These are phyloP conservation scores for Exophiala sp. DNA, from an alignment of 2,329 filamentous ascomycete genomes.

Conservation along the genomic window DNA sequence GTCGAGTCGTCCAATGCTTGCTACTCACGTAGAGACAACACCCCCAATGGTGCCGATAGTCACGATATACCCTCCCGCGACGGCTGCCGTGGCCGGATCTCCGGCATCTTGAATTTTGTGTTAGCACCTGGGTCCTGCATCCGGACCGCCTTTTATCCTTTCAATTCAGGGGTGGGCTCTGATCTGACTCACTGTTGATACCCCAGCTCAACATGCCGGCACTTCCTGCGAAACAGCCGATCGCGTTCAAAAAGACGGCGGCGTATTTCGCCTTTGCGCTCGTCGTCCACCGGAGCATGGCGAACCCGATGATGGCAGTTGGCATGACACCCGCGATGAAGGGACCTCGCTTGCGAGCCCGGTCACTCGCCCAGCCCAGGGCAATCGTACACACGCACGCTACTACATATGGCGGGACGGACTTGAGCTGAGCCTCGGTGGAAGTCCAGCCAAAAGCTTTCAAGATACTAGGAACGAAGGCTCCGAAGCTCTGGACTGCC, in stretches of 20 bases:
- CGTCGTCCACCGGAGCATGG: slow-evolving; percentile 40
- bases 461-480: slow-evolving; percentile 37
- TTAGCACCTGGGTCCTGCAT: too few relatives aligned
- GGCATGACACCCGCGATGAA: slow-evolving; percentile 65
- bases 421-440: slow-evolving; percentile 62
- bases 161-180: too few relatives aligned
- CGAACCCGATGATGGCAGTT: slow-evolving; percentile 62
- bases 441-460: slow-evolving; percentile 38
- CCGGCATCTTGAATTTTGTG: too few relatives aligned
- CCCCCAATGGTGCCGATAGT: slow-evolving; percentile 73
- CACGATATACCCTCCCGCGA: slow-evolving; percentile 70
- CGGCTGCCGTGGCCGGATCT: slow-evolving; percentile 42
- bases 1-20: too few relatives aligned
- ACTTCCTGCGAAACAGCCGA: slow-evolving; percentile 80
- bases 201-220: slow-evolving; percentile 80
- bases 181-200: slow-evolving; percentile 60
- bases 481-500: slow-evolving; percentile 39
- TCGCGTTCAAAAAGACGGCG: slow-evolving; percentile 72
- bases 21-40: slow-evolving; percentile 66
- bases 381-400: slow-evolving; percentile 63
- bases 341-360: slow-evolving; percentile 66
- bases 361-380: slow-evolving; percentile 70
- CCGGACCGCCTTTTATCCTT: too few relatives aligned
- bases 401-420: slow-evolving; percentile 67
- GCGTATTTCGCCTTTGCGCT: slow-evolving; percentile 64